phyloP scores from a whole-genome alignment of 345 rosid genomes.

The Kernera saxatilis region DNA sequence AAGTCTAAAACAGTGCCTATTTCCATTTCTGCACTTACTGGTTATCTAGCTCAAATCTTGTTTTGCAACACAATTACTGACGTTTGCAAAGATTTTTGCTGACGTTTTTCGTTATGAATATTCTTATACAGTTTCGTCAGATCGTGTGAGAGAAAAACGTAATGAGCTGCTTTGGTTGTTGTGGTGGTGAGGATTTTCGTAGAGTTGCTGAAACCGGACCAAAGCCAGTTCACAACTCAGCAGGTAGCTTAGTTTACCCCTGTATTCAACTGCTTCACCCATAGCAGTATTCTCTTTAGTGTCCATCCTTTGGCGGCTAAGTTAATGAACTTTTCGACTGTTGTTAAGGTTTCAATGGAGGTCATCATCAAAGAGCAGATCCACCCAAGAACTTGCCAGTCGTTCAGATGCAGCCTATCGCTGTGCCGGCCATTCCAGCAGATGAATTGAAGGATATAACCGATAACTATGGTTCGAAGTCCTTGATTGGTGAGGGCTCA shows the following conservation, averaged over 20 bases:
- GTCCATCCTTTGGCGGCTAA: not conserved
- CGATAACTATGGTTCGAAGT: slow-evolving; percentile 56
- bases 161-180: slow-evolving; percentile 71
- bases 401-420: slow-evolving; percentile 47
- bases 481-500: slow-evolving; percentile 89
- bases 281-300: not conserved
- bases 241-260: slow-evolving; percentile 28
- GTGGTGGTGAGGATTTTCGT: slow-evolving; percentile 48
- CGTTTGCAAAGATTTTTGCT: not conserved
- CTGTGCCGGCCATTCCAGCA: slow-evolving; percentile 46
- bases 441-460: slow-evolving; percentile 65
- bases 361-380: slow-evolving; percentile 37
- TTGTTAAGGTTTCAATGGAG: slow-evolving; percentile 45
- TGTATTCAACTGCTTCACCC: not conserved
- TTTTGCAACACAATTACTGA: not conserved
- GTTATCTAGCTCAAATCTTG: not conserved
- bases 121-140: not conserved
- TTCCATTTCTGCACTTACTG: not conserved
- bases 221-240: slow-evolving; percentile 38
- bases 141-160: slow-evolving; percentile 26
- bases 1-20: not conserved
- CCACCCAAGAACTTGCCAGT: slow-evolving; percentile 33
- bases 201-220: slow-evolving; percentile 51
- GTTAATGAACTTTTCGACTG: not conserved
- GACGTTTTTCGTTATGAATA: not conserved